These are phyloP conservation scores for Pisolithus marmoratus DNA, from an alignment of 768 basidiomycete genomes.

Conservation along the genomic window DNA sequence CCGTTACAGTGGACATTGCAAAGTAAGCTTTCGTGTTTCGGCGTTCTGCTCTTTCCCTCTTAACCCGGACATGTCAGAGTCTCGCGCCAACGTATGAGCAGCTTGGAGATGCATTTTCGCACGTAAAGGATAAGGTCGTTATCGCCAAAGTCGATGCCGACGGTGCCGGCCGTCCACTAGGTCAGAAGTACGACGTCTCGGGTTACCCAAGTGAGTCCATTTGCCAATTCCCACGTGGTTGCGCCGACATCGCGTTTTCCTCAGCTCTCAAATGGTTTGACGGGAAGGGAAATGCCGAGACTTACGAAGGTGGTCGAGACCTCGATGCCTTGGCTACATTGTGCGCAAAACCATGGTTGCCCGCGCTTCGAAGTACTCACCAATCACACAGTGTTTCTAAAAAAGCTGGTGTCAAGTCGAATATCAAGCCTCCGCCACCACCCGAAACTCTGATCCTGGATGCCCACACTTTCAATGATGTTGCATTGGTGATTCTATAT, in stretches of 20 bases:
- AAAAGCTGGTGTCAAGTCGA: constrained; percentile 81
- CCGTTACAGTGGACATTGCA: constrained; percentile 71
- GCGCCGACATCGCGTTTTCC: background rate
- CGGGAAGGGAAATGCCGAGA: constrained; percentile 55
- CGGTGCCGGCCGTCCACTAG: constrained; percentile 73
- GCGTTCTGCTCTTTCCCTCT: background rate
- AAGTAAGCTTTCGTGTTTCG: constrained; percentile 38
- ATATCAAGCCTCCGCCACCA: constrained; percentile 78
- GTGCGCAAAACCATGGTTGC: constrained; percentile 39
- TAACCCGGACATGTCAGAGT: constrained; percentile 43
- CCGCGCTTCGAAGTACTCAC: background rate
- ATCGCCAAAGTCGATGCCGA: constrained; percentile 94
- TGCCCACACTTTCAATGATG: constrained; percentile 64
- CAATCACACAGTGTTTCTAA: constrained; percentile 51
- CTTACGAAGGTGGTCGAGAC: constrained; percentile 76
- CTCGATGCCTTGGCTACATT: constrained; percentile 70
- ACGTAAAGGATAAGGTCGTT: constrained; percentile 75
- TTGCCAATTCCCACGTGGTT: background rate
- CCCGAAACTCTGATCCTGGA: constrained; percentile 66
- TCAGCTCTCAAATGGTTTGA: constrained; percentile 91
- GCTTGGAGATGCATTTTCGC: constrained; percentile 79
- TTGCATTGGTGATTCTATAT: constrained; percentile 47
- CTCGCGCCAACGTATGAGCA: constrained; percentile 87
- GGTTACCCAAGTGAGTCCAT: constrained; percentile 76
- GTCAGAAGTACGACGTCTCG: constrained; percentile 70